phyloP scores from a whole-genome alignment of 176 grass and related monocot species.

The Aechmea fasciata region DNA sequence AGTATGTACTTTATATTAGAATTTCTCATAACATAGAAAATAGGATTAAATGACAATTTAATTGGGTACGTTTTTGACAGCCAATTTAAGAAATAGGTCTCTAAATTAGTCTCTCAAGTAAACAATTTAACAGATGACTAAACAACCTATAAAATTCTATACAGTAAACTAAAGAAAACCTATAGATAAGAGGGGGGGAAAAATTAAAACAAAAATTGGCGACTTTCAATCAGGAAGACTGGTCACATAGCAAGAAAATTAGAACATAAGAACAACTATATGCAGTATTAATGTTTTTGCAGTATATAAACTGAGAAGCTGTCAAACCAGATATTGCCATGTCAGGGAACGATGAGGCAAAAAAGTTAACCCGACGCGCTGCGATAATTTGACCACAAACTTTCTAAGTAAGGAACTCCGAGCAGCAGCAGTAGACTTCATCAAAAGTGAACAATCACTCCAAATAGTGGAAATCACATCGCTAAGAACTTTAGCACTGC shows the following conservation, averaged over 20 bases:
- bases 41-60: neutral
- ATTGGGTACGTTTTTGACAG: neutral
- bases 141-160: too few relatives aligned
- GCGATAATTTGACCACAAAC: conserved; percentile 77
- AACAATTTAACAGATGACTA: neutral
- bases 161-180: neutral
- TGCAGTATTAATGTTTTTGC: neutral
- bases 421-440: conserved; percentile 62
- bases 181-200: neutral
- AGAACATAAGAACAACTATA: neutral
- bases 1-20: neutral
- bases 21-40: neutral
- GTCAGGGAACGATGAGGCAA: conserved; percentile 58
- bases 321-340: conserved; percentile 74
- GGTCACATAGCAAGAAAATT: too few relatives aligned
- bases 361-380: conserved; percentile 63
- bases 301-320: conserved; percentile 4
- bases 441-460: conserved; percentile 65
- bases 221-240: neutral
- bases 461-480: conserved; percentile 51
- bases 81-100: neutral
- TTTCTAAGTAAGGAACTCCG: conserved; percentile 87
- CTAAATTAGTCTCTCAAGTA: neutral
- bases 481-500: conserved; percentile 45
- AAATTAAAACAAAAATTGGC: neutral